phyloP scores from a whole-genome alignment of 1,284 basidiomycete genomes.

The Coniferiporia sulphurascens region DNA sequence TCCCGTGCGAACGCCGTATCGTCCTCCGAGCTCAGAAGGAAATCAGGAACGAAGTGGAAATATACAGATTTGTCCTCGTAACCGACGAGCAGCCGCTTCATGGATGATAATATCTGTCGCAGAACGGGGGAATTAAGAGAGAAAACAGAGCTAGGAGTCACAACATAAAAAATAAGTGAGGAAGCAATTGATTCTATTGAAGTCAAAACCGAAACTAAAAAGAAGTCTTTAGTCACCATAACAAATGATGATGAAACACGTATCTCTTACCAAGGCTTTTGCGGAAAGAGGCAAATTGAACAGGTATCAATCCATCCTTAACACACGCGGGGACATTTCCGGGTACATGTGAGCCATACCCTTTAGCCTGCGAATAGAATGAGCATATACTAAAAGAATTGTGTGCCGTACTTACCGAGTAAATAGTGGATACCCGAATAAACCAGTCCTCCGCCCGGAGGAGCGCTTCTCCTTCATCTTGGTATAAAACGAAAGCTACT shows the following conservation, averaged over 20 bases:
- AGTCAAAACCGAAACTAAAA: conserved; percentile 47
- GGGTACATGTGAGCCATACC: conserved; percentile 50
- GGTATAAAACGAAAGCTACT: conserved; percentile 61
- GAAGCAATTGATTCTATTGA: conserved; percentile 35
- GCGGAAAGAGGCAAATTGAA: conserved; percentile 60
- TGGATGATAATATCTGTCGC: conserved; percentile 57
- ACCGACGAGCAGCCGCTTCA: conserved; percentile 48
- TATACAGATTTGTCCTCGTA: conserved; percentile 41
- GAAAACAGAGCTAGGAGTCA: conserved; percentile 53
- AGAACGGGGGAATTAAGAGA: conserved; percentile 55
- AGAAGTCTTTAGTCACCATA: not conserved
- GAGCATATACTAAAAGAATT: not conserved
- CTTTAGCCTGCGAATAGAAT: conserved; percentile 43
- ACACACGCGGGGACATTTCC: conserved; percentile 44
- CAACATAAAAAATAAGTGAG: conserved; percentile 61
- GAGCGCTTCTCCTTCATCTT: conserved; percentile 47
- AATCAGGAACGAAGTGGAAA: conserved; percentile 69
- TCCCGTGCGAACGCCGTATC: conserved; percentile 36
- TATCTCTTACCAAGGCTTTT: conserved; percentile 51
- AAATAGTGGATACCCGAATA: conserved; percentile 42
- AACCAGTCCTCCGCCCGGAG: conserved; percentile 56
- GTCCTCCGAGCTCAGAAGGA: conserved; percentile 41
- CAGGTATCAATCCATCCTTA: conserved; percentile 51
- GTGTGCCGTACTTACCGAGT: conserved; percentile 43
- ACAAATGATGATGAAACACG: not conserved